Base-by-base conservation (phyloP, 805 yeast species). In the Zygosaccharomyces lentus region DNA sequence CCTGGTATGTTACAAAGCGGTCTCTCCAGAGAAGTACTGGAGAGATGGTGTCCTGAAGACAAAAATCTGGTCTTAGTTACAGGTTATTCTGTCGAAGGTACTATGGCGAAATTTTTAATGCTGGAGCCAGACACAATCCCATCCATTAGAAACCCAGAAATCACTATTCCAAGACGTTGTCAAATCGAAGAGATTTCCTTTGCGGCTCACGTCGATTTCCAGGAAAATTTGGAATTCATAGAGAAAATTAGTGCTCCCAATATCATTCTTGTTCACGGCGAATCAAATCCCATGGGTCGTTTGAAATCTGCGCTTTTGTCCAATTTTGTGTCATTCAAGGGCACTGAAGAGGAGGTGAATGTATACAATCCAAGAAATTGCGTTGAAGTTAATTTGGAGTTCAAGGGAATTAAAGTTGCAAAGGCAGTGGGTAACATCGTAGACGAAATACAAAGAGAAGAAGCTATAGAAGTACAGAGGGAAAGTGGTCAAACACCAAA, bases 1-100 rank as follows among this genome's bases (percentile, higher is more conserved):
- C 99, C 99, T 0, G 99, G 99, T 63, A 93, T 93, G 99, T 72
- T 93, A 40, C 99, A 91, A 64, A 90, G 86, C 62, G 99, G 99
- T 51, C 82, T 90, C 2, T 88, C 97, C 0, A 75, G 99, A 56
- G 93, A 86, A 56, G 72, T 93, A 16, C 73, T 93, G 24, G 99
- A 93, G 61, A 80, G 84, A 64, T 93, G 99, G 99, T 90, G 96
- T 4, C 99, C 99, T 0, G 98, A 93, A 58, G 85, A 95, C 2
- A 84, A 87, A 59, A 93, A 93, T 57, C 73, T 95, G 2, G 81
- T 89, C 21, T 77, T 93, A 17, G 67, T 93, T 62, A 93, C 99
- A 0, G 99, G 99, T 71, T 93, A 93, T 65, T 90, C 98, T 6
- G 96, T 93, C 7, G 99, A 93, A 62, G 99, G 99, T 15, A 93